Evolutionary conservation across 2,329 filamentous ascomycete genomes (phyloP).

Genomic region (Myriosclerotinia duriaeana): DNA sequence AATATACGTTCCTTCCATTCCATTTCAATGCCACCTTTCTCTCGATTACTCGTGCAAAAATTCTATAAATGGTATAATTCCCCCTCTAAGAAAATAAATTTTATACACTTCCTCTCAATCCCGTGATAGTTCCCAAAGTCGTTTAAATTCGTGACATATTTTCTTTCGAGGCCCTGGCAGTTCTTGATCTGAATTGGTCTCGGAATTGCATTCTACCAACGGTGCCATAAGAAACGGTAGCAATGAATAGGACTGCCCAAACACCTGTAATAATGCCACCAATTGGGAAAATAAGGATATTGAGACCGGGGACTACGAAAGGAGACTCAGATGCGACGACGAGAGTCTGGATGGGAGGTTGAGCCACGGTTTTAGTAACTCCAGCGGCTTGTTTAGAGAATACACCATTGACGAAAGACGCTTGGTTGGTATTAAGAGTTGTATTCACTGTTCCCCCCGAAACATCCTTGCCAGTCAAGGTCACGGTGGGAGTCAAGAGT

Average conservation of each 20-base stretch:
- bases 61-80: constrained; percentile 18
- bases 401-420: constrained; percentile 68
- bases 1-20: background rate
- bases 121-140: background rate
- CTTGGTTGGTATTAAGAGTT: constrained; percentile 67
- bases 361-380: constrained; percentile 36
- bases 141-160: constrained; percentile 34
- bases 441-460: constrained; percentile 56
- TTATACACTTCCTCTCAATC: constrained; percentile 9
- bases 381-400: constrained; percentile 53
- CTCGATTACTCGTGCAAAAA: constrained; percentile 1
- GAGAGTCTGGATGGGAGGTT: constrained; percentile 38
- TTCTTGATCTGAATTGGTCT: constrained; percentile 58
- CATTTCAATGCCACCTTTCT: background rate
- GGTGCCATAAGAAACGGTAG: constrained; percentile 63
- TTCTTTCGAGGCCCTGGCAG: constrained; percentile 46
- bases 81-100: constrained; percentile 13
- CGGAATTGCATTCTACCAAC: constrained; percentile 65
- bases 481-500: constrained; percentile 67
- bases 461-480: constrained; percentile 58
- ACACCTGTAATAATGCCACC: constrained; percentile 64
- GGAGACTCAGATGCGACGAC: constrained; percentile 45
- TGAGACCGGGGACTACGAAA: constrained; percentile 68
- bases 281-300: constrained; percentile 67
- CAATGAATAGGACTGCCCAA: constrained; percentile 59